Evolutionary conservation across 2,329 filamentous ascomycete genomes (phyloP).

Genomic region (Ophiostoma triangulosporum): DNA sequence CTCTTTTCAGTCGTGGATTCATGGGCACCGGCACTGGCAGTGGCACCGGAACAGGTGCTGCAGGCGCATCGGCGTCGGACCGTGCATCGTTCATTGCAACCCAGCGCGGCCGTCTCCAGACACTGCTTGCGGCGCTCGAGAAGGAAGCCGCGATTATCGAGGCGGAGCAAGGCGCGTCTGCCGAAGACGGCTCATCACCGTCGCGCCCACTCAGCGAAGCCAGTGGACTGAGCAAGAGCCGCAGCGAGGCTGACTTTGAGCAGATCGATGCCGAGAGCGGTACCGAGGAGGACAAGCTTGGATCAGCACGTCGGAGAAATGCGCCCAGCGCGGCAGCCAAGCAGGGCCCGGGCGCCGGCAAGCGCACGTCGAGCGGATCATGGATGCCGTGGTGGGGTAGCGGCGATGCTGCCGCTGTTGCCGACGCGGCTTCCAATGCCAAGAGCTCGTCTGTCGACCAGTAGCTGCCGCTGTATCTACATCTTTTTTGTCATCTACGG

Average conservation of each 20-base stretch:
- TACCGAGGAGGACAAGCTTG: constrained; percentile 32
- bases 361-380: constrained; percentile 19
- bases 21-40: constrained; percentile 12
- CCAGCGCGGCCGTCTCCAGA: constrained; percentile 64
- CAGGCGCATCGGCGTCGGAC: constrained; percentile 21
- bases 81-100: constrained; percentile 65
- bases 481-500: not conserved
- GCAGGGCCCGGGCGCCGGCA: constrained; percentile 4
- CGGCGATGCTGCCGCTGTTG: constrained; percentile 22
- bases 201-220: constrained; percentile 34
- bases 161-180: constrained; percentile 4
- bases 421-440: constrained; percentile 15
- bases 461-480: constrained; percentile 6
- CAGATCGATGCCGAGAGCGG: constrained; percentile 63
- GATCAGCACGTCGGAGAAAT: constrained; percentile 14
- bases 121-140: constrained; percentile 65
- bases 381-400: constrained; percentile 39
- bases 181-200: constrained; percentile 4
- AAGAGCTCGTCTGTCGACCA: constrained; percentile 28
- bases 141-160: constrained; percentile 55
- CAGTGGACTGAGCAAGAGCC: constrained; percentile 62
- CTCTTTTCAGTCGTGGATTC: constrained; percentile 16
- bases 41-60: constrained; percentile 20
- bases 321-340: constrained; percentile 6
- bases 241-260: constrained; percentile 80